These are phyloP conservation scores for Umbelopsis sp. DNA, from an alignment of 192 early-diverging fungal species.

Conservation along the genomic window DNA sequence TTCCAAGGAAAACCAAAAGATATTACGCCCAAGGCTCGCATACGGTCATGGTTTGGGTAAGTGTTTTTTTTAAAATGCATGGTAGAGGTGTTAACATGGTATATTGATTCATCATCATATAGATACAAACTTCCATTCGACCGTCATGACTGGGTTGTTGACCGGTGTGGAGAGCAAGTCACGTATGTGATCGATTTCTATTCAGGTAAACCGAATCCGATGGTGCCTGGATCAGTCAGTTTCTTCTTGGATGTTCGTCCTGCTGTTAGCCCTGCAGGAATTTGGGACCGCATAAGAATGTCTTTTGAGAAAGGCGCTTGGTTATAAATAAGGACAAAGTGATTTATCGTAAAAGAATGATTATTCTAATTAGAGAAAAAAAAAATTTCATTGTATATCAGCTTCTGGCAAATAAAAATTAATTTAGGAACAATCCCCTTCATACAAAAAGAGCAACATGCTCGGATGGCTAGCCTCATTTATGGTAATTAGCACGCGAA, in stretches of 20 bases:
- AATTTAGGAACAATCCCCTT: too few species aligned
- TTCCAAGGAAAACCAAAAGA: slow-evolving; percentile 77
- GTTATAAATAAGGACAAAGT: background rate
- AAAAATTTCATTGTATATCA: too few species aligned
- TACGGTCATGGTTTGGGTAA: slow-evolving; percentile 69
- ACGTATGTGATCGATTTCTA: slow-evolving; percentile 95
- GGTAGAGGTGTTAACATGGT: background rate
- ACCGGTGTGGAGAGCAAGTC: slow-evolving; percentile 86
- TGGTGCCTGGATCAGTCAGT: slow-evolving; percentile 45
- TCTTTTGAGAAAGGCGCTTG: slow-evolving; percentile 29
- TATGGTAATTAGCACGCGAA: too few species aligned
- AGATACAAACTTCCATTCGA: slow-evolving; percentile 88
- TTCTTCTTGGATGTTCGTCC: slow-evolving; percentile 94
- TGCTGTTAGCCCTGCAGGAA: slow-evolving; percentile 63
- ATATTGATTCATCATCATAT: background rate
- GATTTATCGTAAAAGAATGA: background rate
- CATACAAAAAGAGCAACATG: too few species aligned
- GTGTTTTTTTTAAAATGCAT: background rate
- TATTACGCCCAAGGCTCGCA: slow-evolving; percentile 71
- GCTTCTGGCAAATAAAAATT: too few species aligned
- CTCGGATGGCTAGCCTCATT: too few species aligned
- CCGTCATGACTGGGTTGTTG: slow-evolving; percentile 92
- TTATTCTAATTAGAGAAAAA: background rate
- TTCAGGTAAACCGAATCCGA: slow-evolving; percentile 61
- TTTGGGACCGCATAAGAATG: slow-evolving; percentile 52